These are phyloP conservation scores for Candida montana DNA, from an alignment of 805 yeast species.

Conservation along the genomic window DNA sequence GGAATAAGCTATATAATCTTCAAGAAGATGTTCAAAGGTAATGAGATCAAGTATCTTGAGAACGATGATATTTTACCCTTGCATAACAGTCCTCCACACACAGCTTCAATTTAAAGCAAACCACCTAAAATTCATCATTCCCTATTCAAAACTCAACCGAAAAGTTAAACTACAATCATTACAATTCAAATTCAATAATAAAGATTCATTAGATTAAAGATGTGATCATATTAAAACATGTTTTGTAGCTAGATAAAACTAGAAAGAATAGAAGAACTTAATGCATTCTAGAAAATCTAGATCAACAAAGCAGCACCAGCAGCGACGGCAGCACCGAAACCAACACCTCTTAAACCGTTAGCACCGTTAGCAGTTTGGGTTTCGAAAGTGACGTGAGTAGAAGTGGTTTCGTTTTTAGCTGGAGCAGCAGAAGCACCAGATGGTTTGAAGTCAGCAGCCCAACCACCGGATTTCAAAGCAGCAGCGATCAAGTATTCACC, in stretches of 20 bases:
- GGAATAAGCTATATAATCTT: slow-evolving; percentile 11
- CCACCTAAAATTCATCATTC: no score
- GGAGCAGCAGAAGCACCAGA: slow-evolving; percentile 11
- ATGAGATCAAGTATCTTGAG: slow-evolving; percentile 16
- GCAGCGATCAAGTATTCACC: slow-evolving; percentile 20
- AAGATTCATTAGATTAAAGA: neutral
- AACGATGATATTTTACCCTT: slow-evolving; percentile 9
- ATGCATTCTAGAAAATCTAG: slow-evolving; percentile 4
- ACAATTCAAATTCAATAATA: no score
- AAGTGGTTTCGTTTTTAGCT: slow-evolving; percentile 6
- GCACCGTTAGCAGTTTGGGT: slow-evolving; percentile 25
- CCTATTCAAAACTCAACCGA: no score
- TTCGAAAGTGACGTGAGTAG: slow-evolving; percentile 3
- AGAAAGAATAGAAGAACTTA: no score
- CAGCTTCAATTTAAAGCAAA: no score
- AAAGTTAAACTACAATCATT: no score
- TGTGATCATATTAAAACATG: neutral
- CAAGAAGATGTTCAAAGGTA: slow-evolving; percentile 18
- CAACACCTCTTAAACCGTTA: slow-evolving; percentile 14
- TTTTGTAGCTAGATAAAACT: neutral
- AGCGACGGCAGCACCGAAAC: slow-evolving; percentile 24
- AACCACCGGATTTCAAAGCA: slow-evolving; percentile 17
- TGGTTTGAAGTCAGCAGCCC: slow-evolving; percentile 24
- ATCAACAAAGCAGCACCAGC: slow-evolving; percentile 30
- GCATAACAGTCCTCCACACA: slow-evolving; percentile 3